Evolutionary conservation across 2,329 filamentous ascomycete genomes (phyloP), one percentile per base, ranked within the genome.

Genomic region (Emmonsiellopsis sp.): DNA sequence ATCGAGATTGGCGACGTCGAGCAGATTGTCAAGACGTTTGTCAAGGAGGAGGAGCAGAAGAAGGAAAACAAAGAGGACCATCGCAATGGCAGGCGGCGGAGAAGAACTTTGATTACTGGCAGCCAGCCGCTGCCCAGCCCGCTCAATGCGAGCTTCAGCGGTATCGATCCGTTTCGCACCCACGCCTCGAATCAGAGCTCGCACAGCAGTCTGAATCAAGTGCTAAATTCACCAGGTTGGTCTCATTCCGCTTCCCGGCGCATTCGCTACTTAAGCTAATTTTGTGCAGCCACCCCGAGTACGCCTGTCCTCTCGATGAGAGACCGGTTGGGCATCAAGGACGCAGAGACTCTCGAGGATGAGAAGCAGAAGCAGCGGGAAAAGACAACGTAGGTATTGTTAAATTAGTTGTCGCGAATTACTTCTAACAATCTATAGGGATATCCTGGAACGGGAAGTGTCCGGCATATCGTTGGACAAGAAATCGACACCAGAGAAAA

Each of bases 1-100:
- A 97, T 98, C 68, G 93, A 98, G 73, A 97, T 98, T 65, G 93
- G 93, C 60, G 93, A 98, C 63, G 93, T 98, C 49, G 93, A 98
- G 75, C 89, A 97, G 71, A 97, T 97, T 58, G 93, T 98, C 55
- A 92, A 95, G 73, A 90, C 88, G 56, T 92, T 94, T 58, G 92
- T 98, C 53, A 92, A 95, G 71, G 88, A 84, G 57, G 87, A 93
- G 49, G 68, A 72, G 54, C 64, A 73, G 52, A 75, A 81, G 62
- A 82, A 82, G 62, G 79, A 83, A 50, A 85, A 87, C 56, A 93
- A 93, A 70, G 89, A 94, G 67, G 90, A 91, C 68, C 90, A 95
- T 66, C 82, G 91, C 60, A 97, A 96, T 70, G 92, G 93, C 51
- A 82, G 93, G 57, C 81, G 93, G 70, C 83, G 93, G 70, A 81